Evolutionary conservation across 768 basidiomycete species (phyloP), one percentile per base, ranked within the genome.

Genomic region (Lentinus tigrinus): DNA sequence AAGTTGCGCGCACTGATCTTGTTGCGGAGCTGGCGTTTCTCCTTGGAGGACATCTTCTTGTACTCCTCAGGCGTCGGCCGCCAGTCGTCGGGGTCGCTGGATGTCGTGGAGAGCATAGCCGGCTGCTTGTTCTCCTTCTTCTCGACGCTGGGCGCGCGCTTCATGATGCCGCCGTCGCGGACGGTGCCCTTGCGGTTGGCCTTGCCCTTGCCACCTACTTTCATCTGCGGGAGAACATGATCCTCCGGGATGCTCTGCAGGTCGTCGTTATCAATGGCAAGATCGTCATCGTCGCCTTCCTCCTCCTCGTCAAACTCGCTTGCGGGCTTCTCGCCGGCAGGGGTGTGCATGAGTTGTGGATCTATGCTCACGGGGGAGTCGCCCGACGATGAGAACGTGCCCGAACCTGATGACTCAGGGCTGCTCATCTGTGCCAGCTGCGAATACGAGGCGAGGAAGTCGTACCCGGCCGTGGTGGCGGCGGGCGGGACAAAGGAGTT

Each of bases 1-100:
- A 98, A 98, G 70, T 96, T 97, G 53, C 95, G 77, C 0, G 96
- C 96, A 63, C 87, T 89, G 65, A 98, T 94, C 85, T 99, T 99
- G 77, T 99, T 99, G 50, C 96, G 73, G 42, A 98, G 77, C 72
- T 98, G 96, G 9, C 97, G 77, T 74, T 98, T 98, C 78, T 98
- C 95, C 76, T 96, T 98, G 67, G 87, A 89, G 5, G 85, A 85
- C 84, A 99, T 90, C 73, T 93, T 98, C 69, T 91, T 88, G 77
- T 98, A 97, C 61, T 95, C 94, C 63, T 97, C 96, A 0, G 94
- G 89, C 3, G 85, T 82, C 8, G 92, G 93, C 48, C 91, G 82
- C 89, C 91, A 93, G 64, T 93, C 89, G 31, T 88, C 88, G 16
- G 85, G 79, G 4, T 85, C 71, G 9, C n/a, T 51, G 17, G 66